Evolutionary conservation across 495 filamentous ascomycete genomes (phyloP), one percentile per base, ranked within the genome.

Genomic region (Corynascus novoguineensis): DNA sequence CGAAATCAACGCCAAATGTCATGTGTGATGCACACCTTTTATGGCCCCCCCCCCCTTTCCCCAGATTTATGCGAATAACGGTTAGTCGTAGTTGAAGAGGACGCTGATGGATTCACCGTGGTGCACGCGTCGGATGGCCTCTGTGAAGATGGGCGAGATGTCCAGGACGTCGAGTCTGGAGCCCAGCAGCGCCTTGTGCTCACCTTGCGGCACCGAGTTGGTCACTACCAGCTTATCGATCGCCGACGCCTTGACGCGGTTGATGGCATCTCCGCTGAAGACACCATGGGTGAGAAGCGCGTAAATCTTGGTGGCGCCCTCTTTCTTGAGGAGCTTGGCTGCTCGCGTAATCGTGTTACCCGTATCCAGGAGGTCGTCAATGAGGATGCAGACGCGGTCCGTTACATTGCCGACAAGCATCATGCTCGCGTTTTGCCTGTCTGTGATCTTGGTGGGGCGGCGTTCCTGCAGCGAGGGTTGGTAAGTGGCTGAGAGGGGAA

Each of bases 91-190:
- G 75, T 93, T 90, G 73, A 98, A 97, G 52, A 98, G 82, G 51
- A 93, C 90, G 70, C 91, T 96, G 73, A 98, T 96, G 64, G 90
- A 96, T 76, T 98, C 93, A 55, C 93, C 93, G 74, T 97, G 92
- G 72, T 97, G 93, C 50, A 98, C 95, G 42, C 93, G 82, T 49
- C 93, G 87, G 68, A 98, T 96, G 17, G 93, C 93, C 85, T 98
- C 93, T 41, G 88, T 95, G 74, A 98, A 98, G 60, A 97, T 86
- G 58, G 87, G 82, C 29, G 90, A 87, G 50, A 98, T 86, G 61
- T 97, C 95, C 61, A 97, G 69, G 48, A 97, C 88, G 71, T 95
- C 91, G 19, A 98, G 79, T 75, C 96, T 97, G 9, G 84, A 79
- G 66, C 92, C 95, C 37, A 64, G 45, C 72, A 70, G 57, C 73